Evolutionary conservation across 768 basidiomycete genomes (phyloP).

Genomic region (Xanthoconium purpureum): DNA sequence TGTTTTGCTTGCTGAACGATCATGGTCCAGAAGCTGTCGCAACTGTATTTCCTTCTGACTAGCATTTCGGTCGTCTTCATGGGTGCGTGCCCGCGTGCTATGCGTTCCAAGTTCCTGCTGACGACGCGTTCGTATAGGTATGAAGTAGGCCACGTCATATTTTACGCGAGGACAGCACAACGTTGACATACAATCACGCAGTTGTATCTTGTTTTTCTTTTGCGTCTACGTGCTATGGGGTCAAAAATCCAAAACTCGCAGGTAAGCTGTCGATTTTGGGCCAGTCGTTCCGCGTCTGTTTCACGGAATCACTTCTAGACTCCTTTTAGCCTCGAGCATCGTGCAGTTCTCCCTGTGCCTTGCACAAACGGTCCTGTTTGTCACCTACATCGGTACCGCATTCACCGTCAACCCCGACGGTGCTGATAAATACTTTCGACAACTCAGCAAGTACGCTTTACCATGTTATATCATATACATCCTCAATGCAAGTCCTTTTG

Average conservation of each 20-base stretch:
- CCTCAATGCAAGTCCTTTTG: constrained; percentile 13
- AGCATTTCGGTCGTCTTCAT: constrained; percentile 8
- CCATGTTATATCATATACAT: constrained; percentile 16
- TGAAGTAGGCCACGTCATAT: constrained; percentile 10
- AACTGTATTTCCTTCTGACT: constrained; percentile 6
- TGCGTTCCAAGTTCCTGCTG: neutral
- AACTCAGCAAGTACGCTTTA: neutral
- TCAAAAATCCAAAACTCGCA: constrained; percentile 1
- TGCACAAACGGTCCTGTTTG: constrained; percentile 4
- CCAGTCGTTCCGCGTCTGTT: neutral
- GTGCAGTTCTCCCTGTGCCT: constrained; percentile 17
- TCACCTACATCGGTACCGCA: neutral
- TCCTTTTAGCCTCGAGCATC: constrained; percentile 12
- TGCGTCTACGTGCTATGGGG: constrained; percentile 19
- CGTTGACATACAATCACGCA: neutral
- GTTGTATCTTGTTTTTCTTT: constrained; percentile 18
- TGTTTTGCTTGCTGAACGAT: neutral
- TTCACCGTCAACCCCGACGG: neutral
- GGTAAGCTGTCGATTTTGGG: neutral
- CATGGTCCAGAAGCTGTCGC: constrained; percentile 6
- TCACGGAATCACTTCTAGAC: neutral
- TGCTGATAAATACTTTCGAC: constrained; percentile 1
- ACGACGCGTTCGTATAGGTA: constrained; percentile 6
- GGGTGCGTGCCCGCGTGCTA: constrained; percentile 8
- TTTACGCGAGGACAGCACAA: neutral